These are phyloP conservation scores for Phialocephala subalpina DNA, from an alignment of 2,329 filamentous ascomycete species.

Conservation along the genomic window DNA sequence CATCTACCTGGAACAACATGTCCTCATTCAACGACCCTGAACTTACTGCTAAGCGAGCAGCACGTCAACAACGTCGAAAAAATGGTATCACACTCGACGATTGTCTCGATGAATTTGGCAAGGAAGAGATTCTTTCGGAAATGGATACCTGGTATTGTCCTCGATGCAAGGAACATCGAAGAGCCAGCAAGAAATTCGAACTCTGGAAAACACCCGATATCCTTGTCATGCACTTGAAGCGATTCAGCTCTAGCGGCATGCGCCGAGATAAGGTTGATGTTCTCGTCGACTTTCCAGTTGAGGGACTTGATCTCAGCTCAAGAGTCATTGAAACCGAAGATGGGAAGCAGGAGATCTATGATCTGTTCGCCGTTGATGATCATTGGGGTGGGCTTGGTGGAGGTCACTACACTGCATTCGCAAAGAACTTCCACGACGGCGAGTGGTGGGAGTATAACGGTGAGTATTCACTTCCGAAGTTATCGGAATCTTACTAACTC, in stretches of 20 bases:
- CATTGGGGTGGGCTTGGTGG: conserved; percentile 94
- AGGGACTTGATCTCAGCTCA: conserved; percentile 82
- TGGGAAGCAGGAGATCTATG: conserved; percentile 85
- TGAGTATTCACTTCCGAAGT: conserved; percentile 53
- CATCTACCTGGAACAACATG: conserved; percentile 61
- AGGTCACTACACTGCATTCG: conserved; percentile 95
- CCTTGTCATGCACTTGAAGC: conserved; percentile 92
- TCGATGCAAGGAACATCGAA: conserved; percentile 90
- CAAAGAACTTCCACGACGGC: conserved; percentile 88
- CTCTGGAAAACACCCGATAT: conserved; percentile 98
- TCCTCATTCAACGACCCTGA: conserved; percentile 64
- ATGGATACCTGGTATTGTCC: conserved; percentile 98
- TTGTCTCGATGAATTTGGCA: conserved; percentile 93
- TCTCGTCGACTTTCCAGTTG: conserved; percentile 88
- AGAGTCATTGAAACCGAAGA: conserved; percentile 83
- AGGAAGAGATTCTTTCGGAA: conserved; percentile 91
- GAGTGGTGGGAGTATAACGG: conserved; percentile 98
- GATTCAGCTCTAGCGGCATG: conserved; percentile 85
- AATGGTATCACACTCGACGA: conserved; percentile 86
- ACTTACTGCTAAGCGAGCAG: conserved; percentile 68
- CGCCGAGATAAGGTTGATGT: conserved; percentile 93
- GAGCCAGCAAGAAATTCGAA: conserved; percentile 95
- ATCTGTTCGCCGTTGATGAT: conserved; percentile 94
- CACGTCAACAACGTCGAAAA: conserved; percentile 71
- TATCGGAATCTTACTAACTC: conserved; percentile 49